These are phyloP conservation scores for Lotus japonicus DNA, from an alignment of 306 rosid species.

Conservation along the genomic window DNA sequence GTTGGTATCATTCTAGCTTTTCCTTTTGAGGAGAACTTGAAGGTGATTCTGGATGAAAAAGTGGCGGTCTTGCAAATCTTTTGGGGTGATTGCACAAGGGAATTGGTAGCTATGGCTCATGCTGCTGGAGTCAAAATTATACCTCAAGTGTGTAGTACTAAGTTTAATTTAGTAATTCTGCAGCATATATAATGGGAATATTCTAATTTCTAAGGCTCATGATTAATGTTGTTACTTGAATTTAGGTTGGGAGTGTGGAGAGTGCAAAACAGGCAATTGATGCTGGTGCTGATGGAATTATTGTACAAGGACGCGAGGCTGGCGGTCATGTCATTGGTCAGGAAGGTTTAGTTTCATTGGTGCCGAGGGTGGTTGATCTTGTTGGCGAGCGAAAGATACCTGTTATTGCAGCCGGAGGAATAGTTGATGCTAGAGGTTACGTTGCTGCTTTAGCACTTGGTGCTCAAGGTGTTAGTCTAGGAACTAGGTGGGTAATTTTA, in stretches of 20 bases:
- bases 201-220: too few relatives aligned
- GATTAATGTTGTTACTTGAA: too few relatives aligned
- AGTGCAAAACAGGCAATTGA: constrained; percentile 55
- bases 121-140: constrained; percentile 47
- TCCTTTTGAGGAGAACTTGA: constrained; percentile 51
- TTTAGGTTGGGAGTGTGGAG: constrained; percentile 50
- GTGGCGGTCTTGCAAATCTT: constrained; percentile 51
- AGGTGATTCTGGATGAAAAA: constrained; percentile 46
- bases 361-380: constrained; percentile 78
- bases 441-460: constrained; percentile 93
- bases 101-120: constrained; percentile 43
- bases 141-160: constrained; percentile 32
- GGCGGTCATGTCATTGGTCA: constrained; percentile 89
- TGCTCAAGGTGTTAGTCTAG: constrained; percentile 67
- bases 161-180: too few relatives aligned
- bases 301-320: constrained; percentile 84
- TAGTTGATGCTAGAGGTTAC: constrained; percentile 73
- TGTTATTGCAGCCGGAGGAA: constrained; percentile 80
- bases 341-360: constrained; percentile 62
- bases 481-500: constrained; percentile 48
- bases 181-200: too few relatives aligned
- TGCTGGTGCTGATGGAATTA: constrained; percentile 73
- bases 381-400: constrained; percentile 56
- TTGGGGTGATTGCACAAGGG: constrained; percentile 54
- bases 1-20: constrained; percentile 54